Percentiles rank a stretch among this genome's conserved stretches.
Conservation (phyloP, 805 yeast species). For the Schizosaccharomyces octosporus region DNA sequence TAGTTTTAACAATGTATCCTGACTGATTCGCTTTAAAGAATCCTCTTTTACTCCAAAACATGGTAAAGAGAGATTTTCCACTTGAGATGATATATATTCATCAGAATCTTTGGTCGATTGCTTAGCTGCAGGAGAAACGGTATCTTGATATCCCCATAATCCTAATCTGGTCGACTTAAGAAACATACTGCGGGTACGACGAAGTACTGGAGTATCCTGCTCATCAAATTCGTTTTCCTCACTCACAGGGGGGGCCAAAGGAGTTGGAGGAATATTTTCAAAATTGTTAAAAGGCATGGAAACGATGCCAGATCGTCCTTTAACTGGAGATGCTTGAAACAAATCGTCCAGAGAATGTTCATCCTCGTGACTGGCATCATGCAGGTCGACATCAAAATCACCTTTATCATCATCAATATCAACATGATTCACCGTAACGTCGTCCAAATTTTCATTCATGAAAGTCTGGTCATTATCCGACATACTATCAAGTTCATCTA, state of each 20-base stretch:
- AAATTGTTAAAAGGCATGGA: not conserved
- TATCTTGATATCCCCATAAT: not conserved
- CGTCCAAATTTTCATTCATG: not conserved
- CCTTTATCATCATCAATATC: not conserved
- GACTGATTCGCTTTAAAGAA: slow-evolving; percentile 44
- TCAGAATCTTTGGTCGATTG: not conserved
- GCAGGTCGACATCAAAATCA: not conserved
- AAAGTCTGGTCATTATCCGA: not conserved
- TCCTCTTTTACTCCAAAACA: slow-evolving; percentile 15
- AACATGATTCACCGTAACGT: not conserved
- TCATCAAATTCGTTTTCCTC: not conserved
- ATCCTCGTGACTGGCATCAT: not conserved
- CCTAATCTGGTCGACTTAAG: not conserved
- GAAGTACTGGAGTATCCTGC: not conserved
- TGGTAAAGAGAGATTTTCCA: slow-evolving; percentile 3
- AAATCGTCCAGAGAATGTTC: not conserved
- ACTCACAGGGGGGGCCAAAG: not conserved
- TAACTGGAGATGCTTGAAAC: not conserved
- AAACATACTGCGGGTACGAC: not conserved
- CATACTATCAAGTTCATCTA: not conserved
- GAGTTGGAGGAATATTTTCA: not conserved
- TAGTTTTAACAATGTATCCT: slow-evolving; percentile 30
- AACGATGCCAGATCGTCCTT: not conserved
- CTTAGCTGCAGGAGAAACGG: not conserved
- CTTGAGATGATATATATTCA: not conserved